Base-by-base conservation (phyloP, 2,329 filamentous ascomycete species). In the Ophiostoma sp. region DNA sequence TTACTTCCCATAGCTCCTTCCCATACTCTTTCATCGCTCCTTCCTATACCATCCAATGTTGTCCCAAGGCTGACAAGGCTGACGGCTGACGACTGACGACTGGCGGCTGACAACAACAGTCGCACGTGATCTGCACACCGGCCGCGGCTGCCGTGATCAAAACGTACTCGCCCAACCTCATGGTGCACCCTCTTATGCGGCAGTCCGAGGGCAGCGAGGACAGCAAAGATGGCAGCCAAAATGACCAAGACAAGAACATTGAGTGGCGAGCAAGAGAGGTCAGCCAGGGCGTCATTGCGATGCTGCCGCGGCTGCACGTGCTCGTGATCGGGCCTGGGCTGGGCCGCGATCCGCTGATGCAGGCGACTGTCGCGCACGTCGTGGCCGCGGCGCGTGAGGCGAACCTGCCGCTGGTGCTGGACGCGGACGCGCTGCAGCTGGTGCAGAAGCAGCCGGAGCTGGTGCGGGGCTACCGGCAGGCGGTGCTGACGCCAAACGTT, bases 101-200 rank as follows among this genome's bases (percentile, higher is more conserved):
- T n/a, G 3, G 1, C 8, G 2, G 3, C 39, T 41, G 15, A 41
- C 39, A 41, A 41, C 39, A 15, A 64, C 5, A 64, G 93, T 93
- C 90, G 73, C 94, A 97, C 81, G 90, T 99, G 73, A 96, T 99
- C 77, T 99, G 95, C 83, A 96, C 96, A 72, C 93, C 92, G 11
- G 90, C 87, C 69, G 95, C 95, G 2, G 93, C 86, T 66, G 85
- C 87, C 76, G 94, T 97, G 52, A 97, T 99, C 81, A 99, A 99
- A 83, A 92, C 93, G 4, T 99, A 98, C 82, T 97, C 94, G 27
- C 95, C 95, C 2, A 97, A 98, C 79, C 85, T 99, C 36, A 99
- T 99, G 94, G 95, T 99, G 13, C 95, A 98, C 79, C 95, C 95
- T 0, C 87, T 97, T 74, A 94, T 99, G 88, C 91, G 93, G 39